Evolutionary conservation across 768 basidiomycete genomes (phyloP), one percentile per base, ranked within the genome.

Genomic region (Suillus occidentalis): DNA sequence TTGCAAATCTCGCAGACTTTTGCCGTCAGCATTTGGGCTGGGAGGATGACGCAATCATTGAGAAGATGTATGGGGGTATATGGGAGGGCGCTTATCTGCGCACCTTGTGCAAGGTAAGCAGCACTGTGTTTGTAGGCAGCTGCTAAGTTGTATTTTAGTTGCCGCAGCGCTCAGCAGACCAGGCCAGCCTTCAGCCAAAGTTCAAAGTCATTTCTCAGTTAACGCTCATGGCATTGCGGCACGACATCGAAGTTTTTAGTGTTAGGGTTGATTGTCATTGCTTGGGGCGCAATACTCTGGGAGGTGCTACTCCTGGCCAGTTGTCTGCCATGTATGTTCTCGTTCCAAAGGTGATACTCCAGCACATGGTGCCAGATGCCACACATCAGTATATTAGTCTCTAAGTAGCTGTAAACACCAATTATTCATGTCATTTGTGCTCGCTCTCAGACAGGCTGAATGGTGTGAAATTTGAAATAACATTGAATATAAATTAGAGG

Each of bases 101-200:
- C 45, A 45, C 45, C 45, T 3, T 45, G 3, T 45, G 45, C 45
- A 45, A 45, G 45, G 45, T 45, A 45, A 4, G 45, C 9, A n/a
- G 20, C 20, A 9, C 10, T 1, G 9, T 2, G 20, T n/a, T 8
- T 4, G 4, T 45, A n/a, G 1, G 10, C 8, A 45, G 45, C 45
- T 4, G 1, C 45, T 45, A 45, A 45, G 20, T n/a, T 0, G 45
- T 45, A 0, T 45, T 45, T n/a, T 45, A 45, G 45, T 10, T 45
- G 7, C 45, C 45, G 1, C 45, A 6, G 4, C 10, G 4, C 6
- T 18, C 18, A 28, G 28, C 28, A 18, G 42, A 43, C 42, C 16
- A 16, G 1, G 3, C 42, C 5, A 9, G n/a, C 3, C 8, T 0
- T 4, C 8, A 4, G 3, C 45, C n/a, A 9, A 1, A 0, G 20